Conservation (phyloP, 73 alveolate genomes). For the Stentor roeselii region DNA sequence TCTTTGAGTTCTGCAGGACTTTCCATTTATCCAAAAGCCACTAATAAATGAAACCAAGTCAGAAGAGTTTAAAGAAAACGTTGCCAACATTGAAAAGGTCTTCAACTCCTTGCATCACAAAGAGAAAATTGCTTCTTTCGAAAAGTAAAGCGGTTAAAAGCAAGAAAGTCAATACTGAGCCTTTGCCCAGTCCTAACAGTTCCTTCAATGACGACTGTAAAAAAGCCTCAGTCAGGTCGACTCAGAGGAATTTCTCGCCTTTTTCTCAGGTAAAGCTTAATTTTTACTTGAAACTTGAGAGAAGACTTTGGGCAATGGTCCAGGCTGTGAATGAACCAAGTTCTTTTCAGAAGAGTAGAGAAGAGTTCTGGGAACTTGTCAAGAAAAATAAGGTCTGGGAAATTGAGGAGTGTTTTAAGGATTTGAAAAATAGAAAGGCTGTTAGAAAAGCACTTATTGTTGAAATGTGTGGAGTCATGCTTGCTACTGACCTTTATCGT, state of each 20-base stretch:
- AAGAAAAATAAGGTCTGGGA: background rate
- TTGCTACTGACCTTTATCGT: background rate
- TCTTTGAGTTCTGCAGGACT: slow-evolving; percentile 43
- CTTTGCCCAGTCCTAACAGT: background rate
- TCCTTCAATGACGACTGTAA: background rate
- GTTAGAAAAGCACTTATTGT: slow-evolving; percentile 9
- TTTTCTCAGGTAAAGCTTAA: background rate
- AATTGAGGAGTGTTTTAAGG: background rate
- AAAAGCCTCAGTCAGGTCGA: background rate
- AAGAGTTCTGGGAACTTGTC: background rate
- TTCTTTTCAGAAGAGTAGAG: background rate
- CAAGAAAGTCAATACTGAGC: background rate
- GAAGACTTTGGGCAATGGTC: background rate
- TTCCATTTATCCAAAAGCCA: slow-evolving; percentile 28
- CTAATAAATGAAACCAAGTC: background rate
- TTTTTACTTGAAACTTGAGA: background rate
- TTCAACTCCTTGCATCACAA: background rate
- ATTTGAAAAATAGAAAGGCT: background rate
- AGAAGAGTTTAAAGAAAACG: background rate
- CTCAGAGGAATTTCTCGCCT: background rate
- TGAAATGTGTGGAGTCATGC: slow-evolving; percentile 19
- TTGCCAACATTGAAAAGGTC: background rate
- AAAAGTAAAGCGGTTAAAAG: background rate
- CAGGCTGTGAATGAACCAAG: background rate
- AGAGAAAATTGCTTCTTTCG: background rate